Evolutionary conservation across 805 yeast species (phyloP), one percentile per base, ranked within the genome.

Genomic region (Spathaspora hagerdaliae): DNA sequence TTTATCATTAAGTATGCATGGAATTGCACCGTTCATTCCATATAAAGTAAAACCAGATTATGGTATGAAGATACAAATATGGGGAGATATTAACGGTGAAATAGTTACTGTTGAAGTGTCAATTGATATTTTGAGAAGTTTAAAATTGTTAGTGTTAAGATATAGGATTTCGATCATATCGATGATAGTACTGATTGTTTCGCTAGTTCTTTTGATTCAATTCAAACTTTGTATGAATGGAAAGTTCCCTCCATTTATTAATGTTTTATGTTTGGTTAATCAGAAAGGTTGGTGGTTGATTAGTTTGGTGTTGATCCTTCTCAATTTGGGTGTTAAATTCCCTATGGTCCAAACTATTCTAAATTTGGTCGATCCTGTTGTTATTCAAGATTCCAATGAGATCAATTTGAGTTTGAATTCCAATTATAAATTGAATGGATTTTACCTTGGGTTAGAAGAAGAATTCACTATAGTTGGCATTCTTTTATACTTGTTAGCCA

Each of bases 91-190:
- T 14, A 50, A 60, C 26, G 44, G 60, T 26, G 58, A 66, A 2
- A 66, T 58, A 36, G 55, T 54, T 32, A 29, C 34, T 43, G 59
- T 78, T 11, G 60, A 61, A 15, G 43, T 78, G 32, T 57, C 69
- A 7, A 67, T 87, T 12, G 85, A 86, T 60, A 62, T 80, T 58
- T 53, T 77, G 38, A 71, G 75, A 29, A 83, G 92, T 34, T 63
- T 91, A 48, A 84, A 82, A 46, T 72, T 85, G 51, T 64, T 91
- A 39, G 83, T 87, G 5, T 69, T 90, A 53, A 73, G 96, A 45
- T 92, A 86, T 62, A 74, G 99, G 56, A 73, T 92, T 11, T 80
- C 87, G 1, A 67, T 85, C 36, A 83, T 87, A 4, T 75, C 90
- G 1, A 74, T 86, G 44, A 90, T 96, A 3, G 69, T 84, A 1